Conservation (phyloP, 225 moss, liverwort and hornwort species). For the Sphagnum tenellum region DNA sequence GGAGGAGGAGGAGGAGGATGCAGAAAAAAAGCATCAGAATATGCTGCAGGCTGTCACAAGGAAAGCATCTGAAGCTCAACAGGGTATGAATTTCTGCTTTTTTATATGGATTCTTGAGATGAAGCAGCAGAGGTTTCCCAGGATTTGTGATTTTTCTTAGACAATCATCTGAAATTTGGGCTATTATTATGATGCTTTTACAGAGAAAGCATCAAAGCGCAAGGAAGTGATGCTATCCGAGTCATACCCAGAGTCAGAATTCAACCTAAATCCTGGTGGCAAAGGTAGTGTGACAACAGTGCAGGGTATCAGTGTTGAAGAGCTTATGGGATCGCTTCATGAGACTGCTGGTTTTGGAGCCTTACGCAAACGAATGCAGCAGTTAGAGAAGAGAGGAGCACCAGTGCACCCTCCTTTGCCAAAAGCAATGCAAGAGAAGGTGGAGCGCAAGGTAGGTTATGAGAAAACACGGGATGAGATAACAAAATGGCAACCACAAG, state of each 20-base stretch:
- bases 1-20: conserved; percentile 16
- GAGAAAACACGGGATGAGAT: conserved; percentile 71
- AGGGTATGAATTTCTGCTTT: conserved; percentile 25
- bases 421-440: conserved; percentile 69
- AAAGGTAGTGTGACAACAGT: conserved; percentile 25
- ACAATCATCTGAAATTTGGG: neutral
- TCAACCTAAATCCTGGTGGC: conserved; percentile 48
- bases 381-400: conserved; percentile 48
- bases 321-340: conserved; percentile 64
- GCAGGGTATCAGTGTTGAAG: conserved; percentile 47
- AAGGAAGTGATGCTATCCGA: conserved; percentile 67
- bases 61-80: conserved; percentile 23
- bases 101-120: neutral
- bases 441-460: conserved; percentile 81
- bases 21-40: conserved; percentile 45
- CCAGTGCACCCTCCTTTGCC: conserved; percentile 66
- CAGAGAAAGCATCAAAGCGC: conserved; percentile 39
- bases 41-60: conserved; percentile 78
- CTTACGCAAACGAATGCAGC: conserved; percentile 75
- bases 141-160: neutral
- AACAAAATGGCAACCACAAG: conserved; percentile 58
- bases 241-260: conserved; percentile 77
- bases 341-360: conserved; percentile 58
- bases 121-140: neutral
- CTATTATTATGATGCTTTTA: neutral